These are phyloP conservation scores for Podila minutissima DNA, from an alignment of 192 early-diverging fungal genomes.

Conservation along the genomic window DNA sequence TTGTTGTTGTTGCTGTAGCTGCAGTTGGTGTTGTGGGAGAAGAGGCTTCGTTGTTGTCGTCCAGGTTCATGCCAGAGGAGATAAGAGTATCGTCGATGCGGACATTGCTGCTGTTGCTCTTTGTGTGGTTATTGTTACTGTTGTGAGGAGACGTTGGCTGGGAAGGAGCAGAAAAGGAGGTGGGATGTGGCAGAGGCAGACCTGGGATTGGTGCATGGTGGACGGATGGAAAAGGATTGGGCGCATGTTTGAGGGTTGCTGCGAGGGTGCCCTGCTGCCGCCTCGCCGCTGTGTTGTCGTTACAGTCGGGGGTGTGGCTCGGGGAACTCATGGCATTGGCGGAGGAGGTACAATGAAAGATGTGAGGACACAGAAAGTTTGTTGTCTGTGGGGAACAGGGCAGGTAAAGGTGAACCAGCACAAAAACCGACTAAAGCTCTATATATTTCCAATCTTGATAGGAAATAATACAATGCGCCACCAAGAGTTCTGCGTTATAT, in stretches of 20 bases:
- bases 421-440: too few species aligned
- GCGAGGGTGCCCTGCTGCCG: not conserved
- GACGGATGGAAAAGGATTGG: not conserved
- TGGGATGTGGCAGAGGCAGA: not conserved
- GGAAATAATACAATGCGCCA: too few species aligned
- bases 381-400: too few species aligned
- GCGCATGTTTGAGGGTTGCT: not conserved
- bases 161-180: not conserved
- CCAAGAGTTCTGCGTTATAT: too few species aligned
- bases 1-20: not conserved
- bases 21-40: not conserved
- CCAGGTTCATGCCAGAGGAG: too few species aligned
- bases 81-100: too few species aligned
- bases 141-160: not conserved
- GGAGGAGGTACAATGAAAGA: too few species aligned
- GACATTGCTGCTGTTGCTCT: not conserved
- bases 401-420: too few species aligned
- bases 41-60: too few species aligned
- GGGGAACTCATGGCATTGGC: not conserved
- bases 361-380: too few species aligned
- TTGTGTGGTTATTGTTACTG: not conserved
- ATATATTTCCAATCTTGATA: too few species aligned
- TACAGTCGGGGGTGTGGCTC: not conserved
- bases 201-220: conserved; percentile 2
- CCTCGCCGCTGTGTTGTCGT: not conserved